A percentile compares a stretch with the other conserved stretches of the same genome.
Conservation (phyloP, 2,329 filamentous ascomycete genomes). For the Ophiocordyceps camponoti-floridani region DNA sequence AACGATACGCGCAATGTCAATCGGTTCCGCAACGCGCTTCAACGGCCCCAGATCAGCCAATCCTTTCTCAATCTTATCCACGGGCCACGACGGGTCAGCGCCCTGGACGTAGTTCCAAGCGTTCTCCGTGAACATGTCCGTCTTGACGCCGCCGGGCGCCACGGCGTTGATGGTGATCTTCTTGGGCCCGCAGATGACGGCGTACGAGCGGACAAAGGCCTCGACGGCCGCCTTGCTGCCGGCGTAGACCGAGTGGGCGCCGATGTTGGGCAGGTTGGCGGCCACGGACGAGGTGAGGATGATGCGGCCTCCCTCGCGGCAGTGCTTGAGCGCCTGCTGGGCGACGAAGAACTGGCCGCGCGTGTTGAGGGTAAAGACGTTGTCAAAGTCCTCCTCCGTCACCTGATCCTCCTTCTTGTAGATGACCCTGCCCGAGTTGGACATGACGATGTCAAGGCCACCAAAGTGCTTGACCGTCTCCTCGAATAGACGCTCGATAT, state of each 20-base stretch:
- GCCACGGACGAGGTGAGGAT: slow-evolving; percentile 36
- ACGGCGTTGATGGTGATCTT: slow-evolving; percentile 51
- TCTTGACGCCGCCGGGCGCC: slow-evolving; percentile 49
- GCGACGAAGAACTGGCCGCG: slow-evolving; percentile 57
- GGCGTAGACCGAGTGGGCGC: slow-evolving; percentile 56
- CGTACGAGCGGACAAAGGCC: slow-evolving; percentile 58
- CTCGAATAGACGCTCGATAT: slow-evolving; percentile 46
- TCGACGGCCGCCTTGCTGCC: slow-evolving; percentile 62
- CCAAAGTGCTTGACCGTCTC: slow-evolving; percentile 45
- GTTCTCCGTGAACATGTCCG: slow-evolving; percentile 34
- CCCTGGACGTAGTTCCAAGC: slow-evolving; percentile 34
- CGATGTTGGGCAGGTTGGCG: slow-evolving; percentile 28
- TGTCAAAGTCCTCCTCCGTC: slow-evolving; percentile 52
- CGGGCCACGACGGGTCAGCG: slow-evolving; percentile 34
- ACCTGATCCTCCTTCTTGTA: slow-evolving; percentile 54
- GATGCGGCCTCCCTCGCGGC: slow-evolving; percentile 48
- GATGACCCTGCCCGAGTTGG: slow-evolving; percentile 50
- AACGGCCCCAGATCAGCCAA: slow-evolving; percentile 13
- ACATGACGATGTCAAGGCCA: slow-evolving; percentile 51
- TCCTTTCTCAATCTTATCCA: slow-evolving; percentile 15
- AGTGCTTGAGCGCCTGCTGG: slow-evolving; percentile 45
- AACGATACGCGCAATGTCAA: slow-evolving; percentile 39
- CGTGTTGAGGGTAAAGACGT: slow-evolving; percentile 51
- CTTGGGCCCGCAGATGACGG: slow-evolving; percentile 50
- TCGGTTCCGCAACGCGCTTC: slow-evolving; percentile 40